phyloP scores from a whole-genome alignment of 805 yeast species.

The Ogataea saltuana region DNA sequence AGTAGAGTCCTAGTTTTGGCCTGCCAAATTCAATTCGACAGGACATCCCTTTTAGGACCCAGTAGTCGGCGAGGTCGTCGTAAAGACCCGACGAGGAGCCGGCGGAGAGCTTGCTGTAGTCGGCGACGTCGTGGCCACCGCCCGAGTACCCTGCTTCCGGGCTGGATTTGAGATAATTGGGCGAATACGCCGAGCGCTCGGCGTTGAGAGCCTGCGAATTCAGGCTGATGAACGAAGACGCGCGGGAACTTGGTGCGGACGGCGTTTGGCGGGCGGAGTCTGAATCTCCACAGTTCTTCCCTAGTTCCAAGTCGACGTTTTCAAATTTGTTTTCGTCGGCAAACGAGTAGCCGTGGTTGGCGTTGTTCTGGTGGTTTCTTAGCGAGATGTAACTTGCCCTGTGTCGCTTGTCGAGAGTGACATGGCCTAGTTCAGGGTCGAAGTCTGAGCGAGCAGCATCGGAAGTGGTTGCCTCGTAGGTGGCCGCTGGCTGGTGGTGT shows the following conservation, averaged over 20 bases:
- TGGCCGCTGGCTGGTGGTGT: constrained; percentile 6
- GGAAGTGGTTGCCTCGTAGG: constrained; percentile 16
- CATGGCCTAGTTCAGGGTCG: constrained; percentile 17
- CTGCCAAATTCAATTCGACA: constrained; percentile 46
- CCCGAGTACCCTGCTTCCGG: constrained; percentile 11
- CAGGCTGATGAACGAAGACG: neutral
- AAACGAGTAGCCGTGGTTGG: constrained; percentile 30
- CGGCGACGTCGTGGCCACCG: neutral
- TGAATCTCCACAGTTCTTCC: constrained; percentile 17
- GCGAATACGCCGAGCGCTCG: neutral
- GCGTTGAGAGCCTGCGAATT: constrained; percentile 2
- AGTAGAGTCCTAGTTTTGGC: constrained; percentile 52
- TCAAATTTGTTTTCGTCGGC: constrained; percentile 50
- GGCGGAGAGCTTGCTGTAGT: constrained; percentile 4
- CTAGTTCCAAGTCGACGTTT: constrained; percentile 55
- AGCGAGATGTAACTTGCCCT: constrained; percentile 30
- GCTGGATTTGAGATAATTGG: constrained; percentile 1
- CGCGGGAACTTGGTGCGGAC: constrained; percentile 2
- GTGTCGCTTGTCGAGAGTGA: constrained; percentile 13
- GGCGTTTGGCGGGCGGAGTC: neutral
- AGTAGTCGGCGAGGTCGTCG: constrained; percentile 36
- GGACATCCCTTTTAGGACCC: constrained; percentile 34
- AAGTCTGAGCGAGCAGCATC: constrained; percentile 1
- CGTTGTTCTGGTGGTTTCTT: constrained; percentile 23
- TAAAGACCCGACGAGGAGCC: constrained; percentile 32